A percentile compares a stretch with the other conserved stretches of the same genome.
phyloP scores from a whole-genome alignment of 495 filamentous ascomycete species.

The Apodospora peruviana region DNA sequence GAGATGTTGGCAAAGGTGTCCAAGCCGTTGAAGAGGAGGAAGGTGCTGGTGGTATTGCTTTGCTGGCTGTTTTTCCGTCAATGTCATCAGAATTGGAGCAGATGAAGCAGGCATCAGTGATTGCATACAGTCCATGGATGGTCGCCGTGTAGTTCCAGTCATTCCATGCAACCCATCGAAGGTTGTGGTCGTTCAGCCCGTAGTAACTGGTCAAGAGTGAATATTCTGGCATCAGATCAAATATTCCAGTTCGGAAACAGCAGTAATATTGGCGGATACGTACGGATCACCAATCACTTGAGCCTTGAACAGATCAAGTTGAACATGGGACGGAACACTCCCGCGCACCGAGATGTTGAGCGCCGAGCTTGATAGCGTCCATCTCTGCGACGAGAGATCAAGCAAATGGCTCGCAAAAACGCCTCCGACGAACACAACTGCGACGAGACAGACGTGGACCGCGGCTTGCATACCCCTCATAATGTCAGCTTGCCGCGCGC shows the following conservation, averaged over 20 bases:
- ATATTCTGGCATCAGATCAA: not conserved
- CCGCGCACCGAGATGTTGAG: constrained; percentile 53
- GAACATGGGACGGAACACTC: constrained; percentile 56
- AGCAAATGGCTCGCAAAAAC: constrained; percentile 26
- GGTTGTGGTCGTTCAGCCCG: constrained; percentile 56
- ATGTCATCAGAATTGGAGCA: constrained; percentile 2
- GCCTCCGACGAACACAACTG: not conserved
- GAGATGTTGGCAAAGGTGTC: constrained; percentile 61
- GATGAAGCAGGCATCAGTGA: not conserved
- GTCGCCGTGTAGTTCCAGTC: constrained; percentile 61
- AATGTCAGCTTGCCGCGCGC: not conserved
- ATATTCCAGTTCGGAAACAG: too few species aligned
- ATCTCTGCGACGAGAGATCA: constrained; percentile 47
- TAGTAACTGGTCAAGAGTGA: constrained; percentile 29
- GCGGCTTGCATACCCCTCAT: not conserved
- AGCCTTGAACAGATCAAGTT: constrained; percentile 54
- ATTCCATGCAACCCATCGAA: constrained; percentile 53
- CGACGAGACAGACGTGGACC: not conserved
- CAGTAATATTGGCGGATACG: too few species aligned
- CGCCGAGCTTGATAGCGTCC: constrained; percentile 50
- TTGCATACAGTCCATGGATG: constrained; percentile 43
- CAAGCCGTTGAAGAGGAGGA: constrained; percentile 59
- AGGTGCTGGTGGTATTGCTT: constrained; percentile 28
- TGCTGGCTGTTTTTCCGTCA: constrained; percentile 8
- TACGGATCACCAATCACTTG: constrained; percentile 52